phyloP scores from a whole-genome alignment of 108 stramenopile species.

The Heterococcus sp. region DNA sequence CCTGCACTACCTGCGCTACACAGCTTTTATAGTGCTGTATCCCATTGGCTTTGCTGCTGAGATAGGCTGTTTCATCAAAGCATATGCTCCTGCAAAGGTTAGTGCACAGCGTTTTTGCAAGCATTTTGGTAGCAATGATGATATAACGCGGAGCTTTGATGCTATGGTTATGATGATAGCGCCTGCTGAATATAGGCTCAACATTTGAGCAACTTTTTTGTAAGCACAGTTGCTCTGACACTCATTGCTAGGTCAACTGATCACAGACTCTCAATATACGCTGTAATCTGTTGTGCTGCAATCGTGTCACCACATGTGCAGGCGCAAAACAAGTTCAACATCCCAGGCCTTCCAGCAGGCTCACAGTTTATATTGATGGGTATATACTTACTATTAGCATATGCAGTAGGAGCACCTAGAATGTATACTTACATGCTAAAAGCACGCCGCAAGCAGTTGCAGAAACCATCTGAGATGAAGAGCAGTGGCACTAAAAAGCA shows the following conservation, averaged over 20 bases:
- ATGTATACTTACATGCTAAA: constrained; percentile 32
- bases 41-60: constrained; percentile 39
- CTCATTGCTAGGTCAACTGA: neutral
- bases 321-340: constrained; percentile 3
- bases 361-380: neutral
- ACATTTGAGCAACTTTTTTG: neutral
- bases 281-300: neutral
- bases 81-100: constrained; percentile 36
- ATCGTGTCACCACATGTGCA: too few relatives aligned
- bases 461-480: neutral
- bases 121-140: neutral
- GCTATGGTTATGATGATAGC: neutral
- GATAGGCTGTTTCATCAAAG: constrained; percentile 31
- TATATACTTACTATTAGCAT: constrained; percentile 23
- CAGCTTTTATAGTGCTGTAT: constrained; percentile 37
- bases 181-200: neutral
- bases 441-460: constrained; percentile 26
- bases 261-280: neutral
- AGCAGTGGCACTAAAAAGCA: too few relatives aligned
- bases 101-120: neutral
- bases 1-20: constrained; percentile 38
- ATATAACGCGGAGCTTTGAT: neutral
- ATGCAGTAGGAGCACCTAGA: constrained; percentile 19
- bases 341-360: constrained; percentile 16
- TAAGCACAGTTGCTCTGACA: neutral